Evolutionary conservation across 306 rosid species (phyloP).

Genomic region (apple (Malus domestica)): DNA sequence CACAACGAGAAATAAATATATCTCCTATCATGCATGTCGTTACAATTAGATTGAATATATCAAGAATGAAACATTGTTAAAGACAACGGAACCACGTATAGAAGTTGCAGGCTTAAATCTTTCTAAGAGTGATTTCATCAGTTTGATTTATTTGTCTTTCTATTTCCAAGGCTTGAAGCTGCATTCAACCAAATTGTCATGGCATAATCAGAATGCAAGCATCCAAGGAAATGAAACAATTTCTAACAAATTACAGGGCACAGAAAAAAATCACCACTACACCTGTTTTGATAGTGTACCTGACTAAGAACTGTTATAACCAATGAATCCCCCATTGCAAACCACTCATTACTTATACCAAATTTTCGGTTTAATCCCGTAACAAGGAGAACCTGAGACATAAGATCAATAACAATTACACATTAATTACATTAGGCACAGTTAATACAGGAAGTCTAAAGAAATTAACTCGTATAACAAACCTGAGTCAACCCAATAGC

Average conservation of each 20-base stretch:
- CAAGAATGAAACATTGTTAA: background rate
- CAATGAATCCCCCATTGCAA: constrained; percentile 91
- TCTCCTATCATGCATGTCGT: background rate
- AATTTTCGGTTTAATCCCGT: constrained; percentile 76
- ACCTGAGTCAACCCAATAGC: constrained; percentile 98
- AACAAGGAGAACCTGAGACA: constrained; percentile 65
- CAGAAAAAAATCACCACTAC: background rate
- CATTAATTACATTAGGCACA: constrained; percentile 3
- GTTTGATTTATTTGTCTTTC: background rate
- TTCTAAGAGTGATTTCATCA: background rate
- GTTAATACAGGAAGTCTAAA: background rate
- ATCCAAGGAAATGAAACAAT: constrained; percentile 13
- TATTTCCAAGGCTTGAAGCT: background rate
- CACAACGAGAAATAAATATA: background rate
- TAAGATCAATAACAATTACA: background rate
- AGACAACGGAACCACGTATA: background rate
- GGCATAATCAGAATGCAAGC: background rate
- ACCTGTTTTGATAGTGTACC: constrained; percentile 32
- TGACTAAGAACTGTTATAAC: constrained; percentile 91
- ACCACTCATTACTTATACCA: constrained; percentile 95
- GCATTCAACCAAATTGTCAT: background rate
- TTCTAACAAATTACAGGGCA: constrained; percentile 5
- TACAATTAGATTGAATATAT: background rate
- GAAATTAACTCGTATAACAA: constrained; percentile 6
- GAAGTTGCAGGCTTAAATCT: background rate